Conservation (phyloP, 179 eudicot genomes). For the Beta lomatogona region DNA sequence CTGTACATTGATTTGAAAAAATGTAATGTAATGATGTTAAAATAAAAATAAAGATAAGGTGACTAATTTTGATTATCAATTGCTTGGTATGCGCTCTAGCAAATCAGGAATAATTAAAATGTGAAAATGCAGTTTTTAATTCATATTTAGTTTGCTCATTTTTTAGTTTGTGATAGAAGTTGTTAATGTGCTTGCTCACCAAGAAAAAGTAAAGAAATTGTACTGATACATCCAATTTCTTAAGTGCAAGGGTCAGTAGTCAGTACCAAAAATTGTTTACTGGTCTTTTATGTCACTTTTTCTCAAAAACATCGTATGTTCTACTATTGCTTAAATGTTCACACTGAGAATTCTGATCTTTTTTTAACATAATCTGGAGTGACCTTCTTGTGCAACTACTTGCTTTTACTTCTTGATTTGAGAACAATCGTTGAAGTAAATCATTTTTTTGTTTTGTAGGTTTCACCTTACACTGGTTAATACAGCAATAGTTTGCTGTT, state of each 20-base stretch:
- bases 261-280: neutral
- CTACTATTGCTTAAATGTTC: neutral
- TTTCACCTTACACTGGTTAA: constrained; percentile 73
- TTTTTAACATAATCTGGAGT: neutral
- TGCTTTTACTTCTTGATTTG: neutral
- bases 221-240: neutral
- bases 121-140: neutral
- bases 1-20: neutral
- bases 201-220: neutral
- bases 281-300: neutral
- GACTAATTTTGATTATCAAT: neutral
- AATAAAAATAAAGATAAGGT: neutral
- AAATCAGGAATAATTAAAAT: neutral
- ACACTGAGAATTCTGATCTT: neutral
- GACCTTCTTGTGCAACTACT: neutral
- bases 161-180: neutral
- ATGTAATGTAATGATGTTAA: neutral
- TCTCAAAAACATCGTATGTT: neutral
- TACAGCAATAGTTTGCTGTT: constrained; percentile 94
- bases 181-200: neutral
- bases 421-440: neutral
- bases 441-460: constrained; percentile 51
- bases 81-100: neutral
- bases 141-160: neutral
- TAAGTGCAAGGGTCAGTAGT: neutral